A percentile compares a stretch with the other conserved stretches of the same genome.
These are phyloP conservation scores for Phialocephala sp. DNA, from an alignment of 2,329 filamentous ascomycete genomes.

Conservation along the genomic window DNA sequence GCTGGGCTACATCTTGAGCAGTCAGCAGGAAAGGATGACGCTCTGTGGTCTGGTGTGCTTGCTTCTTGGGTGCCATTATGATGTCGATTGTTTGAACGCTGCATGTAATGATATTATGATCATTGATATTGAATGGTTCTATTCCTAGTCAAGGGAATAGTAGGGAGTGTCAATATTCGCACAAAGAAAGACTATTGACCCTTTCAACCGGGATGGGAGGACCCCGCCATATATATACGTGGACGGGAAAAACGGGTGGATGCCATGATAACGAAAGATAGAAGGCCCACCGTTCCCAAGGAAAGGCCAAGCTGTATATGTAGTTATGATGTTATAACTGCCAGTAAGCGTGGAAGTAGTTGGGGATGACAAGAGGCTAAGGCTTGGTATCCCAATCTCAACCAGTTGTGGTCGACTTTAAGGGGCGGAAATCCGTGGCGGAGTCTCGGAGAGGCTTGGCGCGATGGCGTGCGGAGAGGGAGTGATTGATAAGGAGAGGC, in stretches of 20 bases:
- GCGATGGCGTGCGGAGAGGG: constrained; percentile 13
- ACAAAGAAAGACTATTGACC: constrained; percentile 16
- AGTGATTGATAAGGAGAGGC: constrained; percentile 10
- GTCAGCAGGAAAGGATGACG: constrained; percentile 66
- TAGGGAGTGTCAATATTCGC: constrained; percentile 34
- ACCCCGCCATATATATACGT: constrained; percentile 19
- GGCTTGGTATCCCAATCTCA: constrained; percentile 16
- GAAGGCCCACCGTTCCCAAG: constrained; percentile 14
- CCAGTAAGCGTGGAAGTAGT: constrained; percentile 13
- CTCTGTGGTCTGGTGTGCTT: constrained; percentile 23
- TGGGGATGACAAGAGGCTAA: constrained; percentile 21
- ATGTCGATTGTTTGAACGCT: background rate
- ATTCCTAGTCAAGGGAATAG: constrained; percentile 43
- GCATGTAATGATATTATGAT: background rate
- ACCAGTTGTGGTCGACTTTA: constrained; percentile 1
- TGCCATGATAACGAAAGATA: constrained; percentile 17
- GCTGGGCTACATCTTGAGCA: constrained; percentile 65
- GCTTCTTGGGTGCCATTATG: constrained; percentile 32
- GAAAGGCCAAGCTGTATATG: constrained; percentile 18
- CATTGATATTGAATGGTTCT: constrained; percentile 25
- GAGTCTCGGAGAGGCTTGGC: constrained; percentile 18
- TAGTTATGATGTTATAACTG: constrained; percentile 16
- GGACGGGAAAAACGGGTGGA: constrained; percentile 15
- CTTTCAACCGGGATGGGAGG: constrained; percentile 12
- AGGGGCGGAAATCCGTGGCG: constrained; percentile 24